phyloP scores from a whole-genome alignment of 169 alveolate genomes.

The Eimeria sp. region DNA sequence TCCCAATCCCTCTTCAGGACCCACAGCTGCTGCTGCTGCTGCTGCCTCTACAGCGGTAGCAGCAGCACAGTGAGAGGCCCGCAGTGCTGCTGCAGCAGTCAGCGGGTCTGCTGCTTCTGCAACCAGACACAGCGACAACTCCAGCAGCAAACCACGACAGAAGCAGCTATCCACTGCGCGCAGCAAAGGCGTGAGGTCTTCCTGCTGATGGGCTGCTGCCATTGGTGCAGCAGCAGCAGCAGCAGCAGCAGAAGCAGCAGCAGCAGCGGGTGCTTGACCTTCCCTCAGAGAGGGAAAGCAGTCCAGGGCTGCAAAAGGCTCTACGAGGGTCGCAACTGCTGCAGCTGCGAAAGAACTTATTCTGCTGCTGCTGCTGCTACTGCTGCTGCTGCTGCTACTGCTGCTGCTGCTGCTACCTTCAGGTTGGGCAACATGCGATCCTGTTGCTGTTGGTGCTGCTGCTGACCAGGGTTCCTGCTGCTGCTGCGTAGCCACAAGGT shows the following conservation, averaged over 20 bases:
- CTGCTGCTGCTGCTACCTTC: neutral
- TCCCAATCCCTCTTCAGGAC: neutral
- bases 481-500: conserved; percentile 41
- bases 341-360: neutral
- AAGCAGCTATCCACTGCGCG: neutral
- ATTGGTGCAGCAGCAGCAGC: neutral
- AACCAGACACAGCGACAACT: conserved; percentile 11
- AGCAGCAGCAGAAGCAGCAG: neutral
- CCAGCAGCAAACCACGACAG: conserved; percentile 33
- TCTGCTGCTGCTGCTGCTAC: conserved; percentile 22
- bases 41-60: conserved; percentile 40
- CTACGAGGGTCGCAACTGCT: conserved; percentile 37
- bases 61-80: conserved; percentile 30
- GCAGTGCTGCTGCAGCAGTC: conserved; percentile 35
- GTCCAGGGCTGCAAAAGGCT: conserved; percentile 16
- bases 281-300: neutral
- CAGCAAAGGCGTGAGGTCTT: conserved; percentile 5
- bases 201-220: neutral
- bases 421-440: neutral
- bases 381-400: conserved; percentile 28
- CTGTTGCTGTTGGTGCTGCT: conserved; percentile 22
- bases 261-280: neutral
- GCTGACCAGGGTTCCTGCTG: neutral
- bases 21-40: conserved; percentile 25
- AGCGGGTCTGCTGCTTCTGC: conserved; percentile 45